A percentile compares a stretch with the other conserved stretches of the same genome.
phyloP scores from a whole-genome alignment of 257 asterid genomes.

The Solanum appendiculatum region DNA sequence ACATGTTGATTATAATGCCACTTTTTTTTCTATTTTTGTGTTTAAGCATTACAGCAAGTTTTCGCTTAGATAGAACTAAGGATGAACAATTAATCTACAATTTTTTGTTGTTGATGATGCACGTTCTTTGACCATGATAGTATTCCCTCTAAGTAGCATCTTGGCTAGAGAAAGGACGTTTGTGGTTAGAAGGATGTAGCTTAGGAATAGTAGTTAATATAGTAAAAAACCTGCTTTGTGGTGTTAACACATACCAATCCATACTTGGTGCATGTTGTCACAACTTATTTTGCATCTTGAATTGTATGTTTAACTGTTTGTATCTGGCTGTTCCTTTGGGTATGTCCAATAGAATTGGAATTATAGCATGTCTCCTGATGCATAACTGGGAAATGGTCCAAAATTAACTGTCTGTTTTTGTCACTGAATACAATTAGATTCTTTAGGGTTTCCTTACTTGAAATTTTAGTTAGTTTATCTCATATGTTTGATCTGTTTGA shows the following conservation, averaged over 20 bases:
- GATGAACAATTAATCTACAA: neutral
- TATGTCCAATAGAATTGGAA: neutral
- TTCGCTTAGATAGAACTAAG: neutral
- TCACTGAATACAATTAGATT: neutral
- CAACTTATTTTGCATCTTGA: neutral
- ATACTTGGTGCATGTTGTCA: neutral
- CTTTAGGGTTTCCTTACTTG: neutral
- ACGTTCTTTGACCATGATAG: neutral
- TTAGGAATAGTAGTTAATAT: neutral
- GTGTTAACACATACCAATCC: neutral
- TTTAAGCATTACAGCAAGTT: neutral
- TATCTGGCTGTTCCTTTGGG: neutral
- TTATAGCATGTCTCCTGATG: neutral
- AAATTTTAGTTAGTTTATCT: neutral
- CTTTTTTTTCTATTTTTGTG: neutral
- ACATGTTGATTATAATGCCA: neutral
- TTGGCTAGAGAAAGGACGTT: neutral
- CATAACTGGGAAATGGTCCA: neutral
- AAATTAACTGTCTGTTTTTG: neutral
- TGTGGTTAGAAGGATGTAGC: neutral
- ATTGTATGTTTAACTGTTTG: neutral
- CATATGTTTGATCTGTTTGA: neutral
- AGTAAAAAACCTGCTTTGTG: neutral
- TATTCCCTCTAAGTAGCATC: neutral
- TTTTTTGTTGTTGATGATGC: neutral